Conservation (phyloP, 345 rosid genomes). For the Boechera stricta region DNA sequence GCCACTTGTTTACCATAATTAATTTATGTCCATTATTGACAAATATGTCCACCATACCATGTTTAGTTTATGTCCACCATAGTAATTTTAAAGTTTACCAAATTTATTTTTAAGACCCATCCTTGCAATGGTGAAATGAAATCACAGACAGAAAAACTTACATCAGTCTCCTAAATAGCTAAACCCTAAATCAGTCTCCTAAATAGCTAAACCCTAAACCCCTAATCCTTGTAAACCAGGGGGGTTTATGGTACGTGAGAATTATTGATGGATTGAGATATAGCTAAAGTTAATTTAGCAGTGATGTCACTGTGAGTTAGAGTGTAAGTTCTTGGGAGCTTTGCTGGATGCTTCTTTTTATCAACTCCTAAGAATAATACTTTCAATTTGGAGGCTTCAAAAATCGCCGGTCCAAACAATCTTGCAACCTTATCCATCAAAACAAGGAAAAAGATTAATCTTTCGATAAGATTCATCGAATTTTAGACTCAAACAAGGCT, state of each 20-base stretch:
- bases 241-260: slow-evolving; percentile 65
- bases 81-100: too few species aligned
- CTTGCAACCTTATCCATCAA: slow-evolving; percentile 70
- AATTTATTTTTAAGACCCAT: slow-evolving; percentile 47
- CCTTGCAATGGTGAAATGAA: slow-evolving; percentile 82
- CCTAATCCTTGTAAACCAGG: neutral
- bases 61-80: too few species aligned
- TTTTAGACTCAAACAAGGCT: neutral
- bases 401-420: slow-evolving; percentile 93
- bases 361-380: slow-evolving; percentile 88
- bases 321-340: slow-evolving; percentile 90
- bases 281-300: slow-evolving; percentile 81
- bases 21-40: too few species aligned
- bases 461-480: neutral
- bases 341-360: slow-evolving; percentile 89
- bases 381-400: slow-evolving; percentile 92
- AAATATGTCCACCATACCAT: too few species aligned
- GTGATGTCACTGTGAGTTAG: slow-evolving; percentile 93
- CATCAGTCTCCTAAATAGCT: neutral
- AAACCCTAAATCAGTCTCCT: neutral
- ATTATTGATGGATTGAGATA: slow-evolving; percentile 88
- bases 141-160: neutral
- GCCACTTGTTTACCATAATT: too few species aligned
- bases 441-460: neutral
- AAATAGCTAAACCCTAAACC: too few species aligned